Evolutionary conservation across 371 early-diverging fungal genomes (phyloP).

Genomic region (Fennellomyces sp.): DNA sequence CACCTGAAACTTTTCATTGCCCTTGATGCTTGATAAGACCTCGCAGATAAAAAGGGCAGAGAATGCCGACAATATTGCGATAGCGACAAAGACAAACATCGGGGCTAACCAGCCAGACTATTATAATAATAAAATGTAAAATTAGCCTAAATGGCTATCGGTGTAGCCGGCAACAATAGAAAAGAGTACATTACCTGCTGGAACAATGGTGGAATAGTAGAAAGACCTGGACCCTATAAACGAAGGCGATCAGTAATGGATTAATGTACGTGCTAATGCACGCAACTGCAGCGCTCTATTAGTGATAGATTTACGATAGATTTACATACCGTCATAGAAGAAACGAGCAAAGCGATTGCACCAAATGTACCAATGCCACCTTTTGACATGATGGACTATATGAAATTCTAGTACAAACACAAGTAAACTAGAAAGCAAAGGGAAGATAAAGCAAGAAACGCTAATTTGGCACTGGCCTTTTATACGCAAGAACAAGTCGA

Average conservation of each 20-base stretch:
- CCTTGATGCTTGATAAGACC: slow-evolving; percentile 77
- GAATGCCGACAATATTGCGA: slow-evolving; percentile 50
- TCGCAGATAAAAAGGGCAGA: slow-evolving; percentile 77
- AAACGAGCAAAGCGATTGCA: slow-evolving; percentile 38
- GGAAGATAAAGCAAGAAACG: not conserved
- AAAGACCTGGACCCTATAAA: slow-evolving; percentile 42
- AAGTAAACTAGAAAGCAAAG: not conserved
- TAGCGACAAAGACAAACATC: slow-evolving; percentile 42
- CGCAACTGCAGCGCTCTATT: too few species aligned
- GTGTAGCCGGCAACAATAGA: not conserved
- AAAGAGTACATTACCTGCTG: slow-evolving; percentile 31
- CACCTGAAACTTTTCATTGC: slow-evolving; percentile 72
- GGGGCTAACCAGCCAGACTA: slow-evolving; percentile 52
- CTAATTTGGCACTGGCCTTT: not conserved
- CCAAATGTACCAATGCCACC: slow-evolving; percentile 44
- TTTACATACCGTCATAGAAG: slow-evolving; percentile 49
- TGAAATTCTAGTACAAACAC: not conserved
- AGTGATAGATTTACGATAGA: too few species aligned
- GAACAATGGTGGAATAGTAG: slow-evolving; percentile 47
- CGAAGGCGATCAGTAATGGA: not conserved
- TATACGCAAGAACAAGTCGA: not conserved
- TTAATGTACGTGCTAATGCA: not conserved
- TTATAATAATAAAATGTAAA: not conserved
- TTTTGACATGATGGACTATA: not conserved
- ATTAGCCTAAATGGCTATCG: not conserved